Evolutionary conservation across 768 basidiomycete species (phyloP), one percentile per base, ranked within the genome.

Genomic region (Lyophyllum atratum): DNA sequence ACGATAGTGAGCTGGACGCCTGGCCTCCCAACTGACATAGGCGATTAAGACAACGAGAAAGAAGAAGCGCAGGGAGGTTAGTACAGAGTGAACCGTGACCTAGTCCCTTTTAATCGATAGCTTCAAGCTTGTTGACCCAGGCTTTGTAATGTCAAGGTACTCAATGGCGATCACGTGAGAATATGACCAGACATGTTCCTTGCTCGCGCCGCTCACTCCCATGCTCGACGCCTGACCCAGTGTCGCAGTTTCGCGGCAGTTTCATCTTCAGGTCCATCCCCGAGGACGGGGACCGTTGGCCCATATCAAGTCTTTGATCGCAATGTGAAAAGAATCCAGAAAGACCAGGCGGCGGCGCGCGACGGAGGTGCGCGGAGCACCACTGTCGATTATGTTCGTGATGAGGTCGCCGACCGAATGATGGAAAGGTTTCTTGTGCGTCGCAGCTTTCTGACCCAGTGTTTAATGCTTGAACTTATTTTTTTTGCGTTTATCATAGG

Each of bases 251-350:
- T 81, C 52, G 82, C 85, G 17, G 77, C 84, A 5, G 66, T 82
- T 54, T 78, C 85, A 17, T 68, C 78, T 3, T 73, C 74, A 4
- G 72, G 76, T 22, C 70, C 77, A 17, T 52, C 77, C 9, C 60
- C 78, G n/a, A 77, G 72, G 28, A 62, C 81, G 0, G 72, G 75
- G 49, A 77, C 78, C 19, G 76, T 83, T 21, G 82, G 83, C 0
- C 86, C 91, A 0, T 96, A 89, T 68, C 80, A 87, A 68, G 86
- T 98, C 7, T 98, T 98, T 66, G 95, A 98, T 71, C 85, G 95
- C 33, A 72, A 78, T 44, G 85, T 77, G 8, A 98, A 98, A 72
- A 79, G 74, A 39, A 66, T 84, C 7, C 95, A 98, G 72, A 86
- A 83, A 64, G 87, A 98, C 68, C 75, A 85, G 12, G 88, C 93